Evolutionary conservation across 148 eudicot genomes (phyloP).

Genomic region (Talinum fruticosum): DNA sequence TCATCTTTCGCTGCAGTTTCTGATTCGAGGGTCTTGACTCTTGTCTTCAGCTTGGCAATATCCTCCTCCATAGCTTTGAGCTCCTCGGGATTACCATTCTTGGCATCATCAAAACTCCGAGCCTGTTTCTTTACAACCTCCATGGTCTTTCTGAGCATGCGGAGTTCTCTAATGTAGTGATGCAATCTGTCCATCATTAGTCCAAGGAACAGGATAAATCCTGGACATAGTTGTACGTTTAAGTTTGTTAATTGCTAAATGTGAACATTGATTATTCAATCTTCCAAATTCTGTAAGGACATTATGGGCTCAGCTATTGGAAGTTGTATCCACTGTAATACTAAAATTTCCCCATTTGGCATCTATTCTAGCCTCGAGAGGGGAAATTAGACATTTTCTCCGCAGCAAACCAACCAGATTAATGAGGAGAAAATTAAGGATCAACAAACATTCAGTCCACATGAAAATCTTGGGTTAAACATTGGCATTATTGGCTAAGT

Average conservation of each 20-base stretch:
- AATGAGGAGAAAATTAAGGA: background rate
- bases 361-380: background rate
- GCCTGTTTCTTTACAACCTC: constrained; percentile 44
- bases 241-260: constrained; percentile 4
- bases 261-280: background rate
- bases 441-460: background rate
- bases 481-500: no score
- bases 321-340: background rate
- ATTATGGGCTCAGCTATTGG: background rate
- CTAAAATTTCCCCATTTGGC: background rate
- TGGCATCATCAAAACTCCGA: constrained; percentile 37
- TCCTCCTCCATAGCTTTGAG: constrained; percentile 33
- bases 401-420: background rate
- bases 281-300: background rate
- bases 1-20: constrained; percentile 38
- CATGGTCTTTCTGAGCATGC: constrained; percentile 42
- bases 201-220: constrained; percentile 48
- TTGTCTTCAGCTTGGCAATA: constrained; percentile 28
- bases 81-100: constrained; percentile 26
- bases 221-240: constrained; percentile 25
- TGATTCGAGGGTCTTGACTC: constrained; percentile 39
- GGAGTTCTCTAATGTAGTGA: constrained; percentile 42
- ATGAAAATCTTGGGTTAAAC: no score
- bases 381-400: background rate
- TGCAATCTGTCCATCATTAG: constrained; percentile 49